Evolutionary conservation across 2,329 filamentous ascomycete species (phyloP), one percentile per base, ranked within the genome.

Genomic region (Pseudocercospora cruenta): DNA sequence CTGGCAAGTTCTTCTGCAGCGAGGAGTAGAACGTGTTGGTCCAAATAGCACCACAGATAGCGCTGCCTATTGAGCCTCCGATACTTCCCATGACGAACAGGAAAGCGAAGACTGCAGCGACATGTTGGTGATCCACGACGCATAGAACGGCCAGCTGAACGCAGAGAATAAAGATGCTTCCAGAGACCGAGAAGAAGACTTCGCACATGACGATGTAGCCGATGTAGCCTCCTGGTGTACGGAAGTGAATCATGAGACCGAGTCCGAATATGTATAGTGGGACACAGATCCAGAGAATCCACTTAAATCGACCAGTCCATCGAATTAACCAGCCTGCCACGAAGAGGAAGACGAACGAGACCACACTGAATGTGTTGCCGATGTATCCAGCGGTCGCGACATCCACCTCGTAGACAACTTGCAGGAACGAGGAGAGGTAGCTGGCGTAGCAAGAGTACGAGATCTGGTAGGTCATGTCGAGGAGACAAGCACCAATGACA

Each of bases 401-500:
- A 53, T 47, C 67, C 7, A 78, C 71, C 33, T 76, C 72, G 69
- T 78, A 74, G 1, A 81, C 80, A 24, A 81, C 80, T 12, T 78
- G 74, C 2, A 81, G 70, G 70, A 79, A 81, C 2, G 79, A 80
- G 45, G 76, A 74, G 71, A 78, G 81, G 73, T 80, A 81, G 33
- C 64, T 73, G 69, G 78, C 76, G 80, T 79, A 82, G 71, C 73
- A 74, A 68, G 70, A 74, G 62, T 72, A 78, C 1, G 70, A 64
- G 24, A 77, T 64, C 24, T 71, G 70, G 33, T 71, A 72, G 26
- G 76, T 75, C 19, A 80, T 79, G 39, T 82, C 80, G 1, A 87
- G 75, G 4, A 84, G 63, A 65, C 82, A 87, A 2, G 85, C 83
- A 2, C 85, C 84, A 4, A 85, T 67, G 14, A 86, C 81, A 2